phyloP scores from a whole-genome alignment of 2,329 filamentous ascomycete genomes.

The Sarocladium brachiariae region DNA sequence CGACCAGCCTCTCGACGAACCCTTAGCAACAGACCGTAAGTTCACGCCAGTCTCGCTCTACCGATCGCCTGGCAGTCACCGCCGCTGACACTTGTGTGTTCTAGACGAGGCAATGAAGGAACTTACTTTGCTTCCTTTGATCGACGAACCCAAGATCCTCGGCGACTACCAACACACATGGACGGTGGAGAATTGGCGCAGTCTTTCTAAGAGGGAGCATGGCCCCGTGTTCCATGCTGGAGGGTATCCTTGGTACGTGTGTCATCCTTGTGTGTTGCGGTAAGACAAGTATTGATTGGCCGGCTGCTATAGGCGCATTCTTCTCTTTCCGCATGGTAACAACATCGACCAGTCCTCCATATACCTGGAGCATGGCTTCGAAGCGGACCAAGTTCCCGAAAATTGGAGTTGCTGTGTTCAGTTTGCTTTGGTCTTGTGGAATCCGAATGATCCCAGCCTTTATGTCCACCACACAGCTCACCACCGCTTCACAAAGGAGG shows the following conservation, averaged over 20 bases:
- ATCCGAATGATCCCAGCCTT: slow-evolving; percentile 83
- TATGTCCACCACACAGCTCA: slow-evolving; percentile 78
- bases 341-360: slow-evolving; percentile 90
- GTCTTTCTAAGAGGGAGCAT: slow-evolving; percentile 71
- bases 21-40: slow-evolving; percentile 48
- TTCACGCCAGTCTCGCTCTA: too few species aligned
- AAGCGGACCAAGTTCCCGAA: slow-evolving; percentile 66
- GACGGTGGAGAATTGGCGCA: slow-evolving; percentile 80
- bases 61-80: neutral
- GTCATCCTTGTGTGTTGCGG: neutral
- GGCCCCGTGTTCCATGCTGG: slow-evolving; percentile 83
- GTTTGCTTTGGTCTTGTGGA: slow-evolving; percentile 91
- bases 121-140: slow-evolving; percentile 63
- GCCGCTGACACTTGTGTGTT: neutral
- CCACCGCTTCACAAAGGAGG: slow-evolving; percentile 91
- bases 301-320: slow-evolving; percentile 60
- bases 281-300: neutral
- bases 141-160: slow-evolving; percentile 71
- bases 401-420: slow-evolving; percentile 97
- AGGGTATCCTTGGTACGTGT: slow-evolving; percentile 73
- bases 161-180: slow-evolving; percentile 75
- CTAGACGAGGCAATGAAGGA: slow-evolving; percentile 80
- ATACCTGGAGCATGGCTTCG: slow-evolving; percentile 92
- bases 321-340: slow-evolving; percentile 94
- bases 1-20: slow-evolving; percentile 38